Base-by-base conservation (phyloP, 2,329 filamentous ascomycete genomes). In the Arthrobotrys sinensis region DNA sequence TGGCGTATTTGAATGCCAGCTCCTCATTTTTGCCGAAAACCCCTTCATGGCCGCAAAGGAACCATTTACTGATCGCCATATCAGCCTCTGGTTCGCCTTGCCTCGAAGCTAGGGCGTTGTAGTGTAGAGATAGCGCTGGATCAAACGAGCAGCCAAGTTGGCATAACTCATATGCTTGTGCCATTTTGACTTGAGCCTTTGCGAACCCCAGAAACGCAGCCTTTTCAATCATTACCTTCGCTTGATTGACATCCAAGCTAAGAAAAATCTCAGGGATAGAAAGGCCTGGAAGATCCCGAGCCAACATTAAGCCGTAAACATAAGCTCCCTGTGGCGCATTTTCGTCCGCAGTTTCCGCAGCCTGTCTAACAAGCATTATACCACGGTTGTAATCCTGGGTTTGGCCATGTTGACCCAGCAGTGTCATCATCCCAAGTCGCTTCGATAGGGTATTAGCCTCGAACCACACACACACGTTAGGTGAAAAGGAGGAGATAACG, bases 41-140 rank as follows among this genome's bases (percentile, higher is more conserved):
- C 21, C 91, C 92, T 81, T 98, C 95, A 80, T 96, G 94, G 1
- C 96, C 96, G 82, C 97, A 98, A 32, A 99, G 88, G 83, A 98
- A 99, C 96, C 96, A 99, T 85, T 97, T 96, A 85, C 95, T 98
- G 79, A 99, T 94, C 32, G 95, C 94, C 85, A 99, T 92, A 77
- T 97, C 94, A 0, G 95, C 96, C 84, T 99, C 96, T 0, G 94
- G 88, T 82, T 98, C 94, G 34, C 80, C 95, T 85, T 98, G 96
- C 80, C 92, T 91, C 11, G 96, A 92, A 21, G 96, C 95, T 36
- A 99, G 88, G 43, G 93, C 93, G 83, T 98, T 97, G 86, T 99
- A 99, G 83, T 99, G 96, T 67, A 99, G 85, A 0, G 95, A 98
- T 73, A 96, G 88, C 0, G 93, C 92, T 0, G 96, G 94, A 82